phyloP scores from a whole-genome alignment of 345 rosid species.

The Geranium brycei region DNA sequence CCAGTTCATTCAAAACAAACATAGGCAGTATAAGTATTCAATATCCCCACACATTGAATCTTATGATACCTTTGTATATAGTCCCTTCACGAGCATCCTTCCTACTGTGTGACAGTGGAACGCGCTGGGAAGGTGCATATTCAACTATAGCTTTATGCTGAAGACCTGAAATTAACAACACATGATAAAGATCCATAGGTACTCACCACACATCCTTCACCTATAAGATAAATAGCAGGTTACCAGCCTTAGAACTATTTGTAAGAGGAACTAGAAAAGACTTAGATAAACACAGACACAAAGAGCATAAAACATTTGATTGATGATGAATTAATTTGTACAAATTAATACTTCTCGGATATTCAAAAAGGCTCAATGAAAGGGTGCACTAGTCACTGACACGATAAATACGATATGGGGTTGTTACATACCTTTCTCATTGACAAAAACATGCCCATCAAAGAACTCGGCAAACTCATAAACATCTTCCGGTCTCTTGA shows the following conservation, averaged over 20 bases:
- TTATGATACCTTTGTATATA: slow-evolving; percentile 28
- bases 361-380: not conserved
- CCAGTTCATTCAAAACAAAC: not conserved
- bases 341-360: not conserved
- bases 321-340: no score
- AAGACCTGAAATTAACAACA: slow-evolving; percentile 26
- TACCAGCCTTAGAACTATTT: not conserved
- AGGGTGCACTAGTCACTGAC: not conserved
- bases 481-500: slow-evolving; percentile 54
- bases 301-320: not conserved
- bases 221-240: not conserved
- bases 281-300: not conserved
- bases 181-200: not conserved
- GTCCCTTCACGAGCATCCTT: slow-evolving; percentile 63
- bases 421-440: slow-evolving; percentile 48
- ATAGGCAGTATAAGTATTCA: not conserved
- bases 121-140: slow-evolving; percentile 59
- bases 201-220: not conserved
- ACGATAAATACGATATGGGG: not conserved
- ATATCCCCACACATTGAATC: not conserved
- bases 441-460: slow-evolving; percentile 58
- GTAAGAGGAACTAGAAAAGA: no score
- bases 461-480: slow-evolving; percentile 55
- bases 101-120: slow-evolving; percentile 33
- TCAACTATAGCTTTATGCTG: slow-evolving; percentile 58